phyloP scores from a whole-genome alignment of 805 yeast genomes.

The Suhomyces sp. region DNA sequence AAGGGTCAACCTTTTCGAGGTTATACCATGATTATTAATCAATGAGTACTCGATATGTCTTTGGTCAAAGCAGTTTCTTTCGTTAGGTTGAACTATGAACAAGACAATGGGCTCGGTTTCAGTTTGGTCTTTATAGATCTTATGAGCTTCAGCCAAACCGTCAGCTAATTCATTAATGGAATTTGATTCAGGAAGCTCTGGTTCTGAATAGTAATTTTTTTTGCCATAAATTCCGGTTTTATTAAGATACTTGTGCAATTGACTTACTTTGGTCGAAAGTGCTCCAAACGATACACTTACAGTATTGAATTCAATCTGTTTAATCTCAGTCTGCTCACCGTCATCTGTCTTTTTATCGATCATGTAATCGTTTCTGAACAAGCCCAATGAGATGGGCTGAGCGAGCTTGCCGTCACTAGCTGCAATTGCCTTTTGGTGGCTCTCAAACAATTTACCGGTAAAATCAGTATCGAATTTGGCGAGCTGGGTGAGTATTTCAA shows the following conservation, averaged over 20 bases:
- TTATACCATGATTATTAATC: slow-evolving; percentile 52
- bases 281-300: slow-evolving; percentile 96
- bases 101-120: slow-evolving; percentile 52
- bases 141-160: slow-evolving; percentile 68
- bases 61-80: slow-evolving; percentile 90
- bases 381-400: slow-evolving; percentile 73
- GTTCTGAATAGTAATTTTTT: slow-evolving; percentile 41
- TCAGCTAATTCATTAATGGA: slow-evolving; percentile 59
- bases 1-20: slow-evolving; percentile 64
- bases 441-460: slow-evolving; percentile 72
- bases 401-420: slow-evolving; percentile 41
- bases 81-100: slow-evolving; percentile 79
- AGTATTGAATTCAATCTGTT: slow-evolving; percentile 96
- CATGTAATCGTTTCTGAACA: slow-evolving; percentile 91
- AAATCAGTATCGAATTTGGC: slow-evolving; percentile 66
- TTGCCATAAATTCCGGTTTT: slow-evolving; percentile 50
- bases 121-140: slow-evolving; percentile 51
- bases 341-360: slow-evolving; percentile 33
- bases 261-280: slow-evolving; percentile 73
- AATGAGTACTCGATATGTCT: slow-evolving; percentile 74
- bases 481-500: slow-evolving; percentile 50
- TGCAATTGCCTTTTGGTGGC: slow-evolving; percentile 49
- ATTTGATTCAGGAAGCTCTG: slow-evolving; percentile 64
- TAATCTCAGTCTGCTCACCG: slow-evolving; percentile 44
- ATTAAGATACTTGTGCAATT: slow-evolving; percentile 68